These are phyloP conservation scores for Truncatella angustata DNA, from an alignment of 2,329 filamentous ascomycete genomes.

Conservation along the genomic window DNA sequence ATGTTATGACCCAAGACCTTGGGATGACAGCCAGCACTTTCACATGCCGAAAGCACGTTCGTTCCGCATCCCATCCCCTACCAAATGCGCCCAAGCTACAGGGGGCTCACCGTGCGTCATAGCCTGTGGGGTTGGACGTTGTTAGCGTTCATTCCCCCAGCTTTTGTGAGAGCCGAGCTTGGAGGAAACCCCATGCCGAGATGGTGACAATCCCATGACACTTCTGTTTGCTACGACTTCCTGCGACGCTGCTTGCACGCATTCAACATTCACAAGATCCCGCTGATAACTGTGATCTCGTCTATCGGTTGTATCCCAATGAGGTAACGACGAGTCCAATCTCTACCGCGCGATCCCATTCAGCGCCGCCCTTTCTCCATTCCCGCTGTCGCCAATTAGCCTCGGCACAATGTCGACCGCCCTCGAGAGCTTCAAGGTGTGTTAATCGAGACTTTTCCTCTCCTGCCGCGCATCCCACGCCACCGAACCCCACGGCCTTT, in stretches of 20 bases:
- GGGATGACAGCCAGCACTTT: background rate
- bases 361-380: conserved; percentile 1
- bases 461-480: background rate
- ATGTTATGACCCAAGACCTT: background rate
- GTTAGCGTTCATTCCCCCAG: conserved; percentile 5
- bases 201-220: conserved; percentile 7
- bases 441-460: background rate
- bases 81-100: background rate
- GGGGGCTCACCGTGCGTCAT: background rate
- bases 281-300: too few relatives aligned
- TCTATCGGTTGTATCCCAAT: background rate
- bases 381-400: conserved; percentile 16
- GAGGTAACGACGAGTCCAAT: background rate
- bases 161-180: conserved; percentile 6
- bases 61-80: too few relatives aligned
- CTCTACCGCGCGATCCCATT: background rate
- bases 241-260: too few relatives aligned
- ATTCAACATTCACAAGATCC: too few relatives aligned
- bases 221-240: too few relatives aligned
- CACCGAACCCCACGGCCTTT: too few relatives aligned
- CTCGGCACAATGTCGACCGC: conserved; percentile 26
- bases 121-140: conserved; percentile 1
- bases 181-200: conserved; percentile 1
- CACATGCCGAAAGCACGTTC: background rate
- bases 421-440: conserved; percentile 18